Conservation (phyloP, 2,329 filamentous ascomycete genomes). For the Pseudocercospora ulei region DNA sequence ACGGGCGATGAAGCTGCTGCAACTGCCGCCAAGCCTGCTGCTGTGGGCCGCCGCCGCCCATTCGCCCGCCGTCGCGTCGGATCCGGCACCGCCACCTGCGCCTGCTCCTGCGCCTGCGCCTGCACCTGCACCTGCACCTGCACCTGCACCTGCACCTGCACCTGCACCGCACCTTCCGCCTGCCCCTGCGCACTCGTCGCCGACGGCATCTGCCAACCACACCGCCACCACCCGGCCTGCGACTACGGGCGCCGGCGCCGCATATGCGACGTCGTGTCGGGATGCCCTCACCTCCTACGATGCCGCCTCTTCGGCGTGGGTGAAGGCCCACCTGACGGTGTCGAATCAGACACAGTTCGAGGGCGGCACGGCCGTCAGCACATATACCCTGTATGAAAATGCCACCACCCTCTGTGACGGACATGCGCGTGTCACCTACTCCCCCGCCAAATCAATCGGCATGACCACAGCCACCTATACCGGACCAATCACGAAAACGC, state of each 20-base stretch:
- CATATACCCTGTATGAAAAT: constrained; percentile 27
- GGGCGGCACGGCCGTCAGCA: constrained; percentile 19
- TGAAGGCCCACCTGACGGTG: constrained; percentile 6
- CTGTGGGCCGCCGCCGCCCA: constrained; percentile 14
- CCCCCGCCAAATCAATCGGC: constrained; percentile 22
- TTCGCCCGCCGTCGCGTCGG: constrained; percentile 1
- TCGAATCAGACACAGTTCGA: constrained; percentile 11
- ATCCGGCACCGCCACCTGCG: constrained; percentile 1
- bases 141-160: too few species aligned
- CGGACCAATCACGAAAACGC: constrained; percentile 10
- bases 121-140: not conserved
- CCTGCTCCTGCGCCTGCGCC: too few species aligned
- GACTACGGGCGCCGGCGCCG: constrained; percentile 8
- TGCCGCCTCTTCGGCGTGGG: constrained; percentile 7
- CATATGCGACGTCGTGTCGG: constrained; percentile 13
- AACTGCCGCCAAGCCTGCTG: constrained; percentile 17
- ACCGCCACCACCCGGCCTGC: constrained; percentile 2
- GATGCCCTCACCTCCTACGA: constrained; percentile 9
- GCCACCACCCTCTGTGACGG: constrained; percentile 31
- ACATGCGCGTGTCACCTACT: constrained; percentile 26
- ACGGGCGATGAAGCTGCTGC: constrained; percentile 13
- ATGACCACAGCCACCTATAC: constrained; percentile 16
- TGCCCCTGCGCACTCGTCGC: too few species aligned
- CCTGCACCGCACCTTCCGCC: too few species aligned
- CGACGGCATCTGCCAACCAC: too few species aligned